phyloP scores from a whole-genome alignment of 768 basidiomycete species.

The Suillus subalutaceus region DNA sequence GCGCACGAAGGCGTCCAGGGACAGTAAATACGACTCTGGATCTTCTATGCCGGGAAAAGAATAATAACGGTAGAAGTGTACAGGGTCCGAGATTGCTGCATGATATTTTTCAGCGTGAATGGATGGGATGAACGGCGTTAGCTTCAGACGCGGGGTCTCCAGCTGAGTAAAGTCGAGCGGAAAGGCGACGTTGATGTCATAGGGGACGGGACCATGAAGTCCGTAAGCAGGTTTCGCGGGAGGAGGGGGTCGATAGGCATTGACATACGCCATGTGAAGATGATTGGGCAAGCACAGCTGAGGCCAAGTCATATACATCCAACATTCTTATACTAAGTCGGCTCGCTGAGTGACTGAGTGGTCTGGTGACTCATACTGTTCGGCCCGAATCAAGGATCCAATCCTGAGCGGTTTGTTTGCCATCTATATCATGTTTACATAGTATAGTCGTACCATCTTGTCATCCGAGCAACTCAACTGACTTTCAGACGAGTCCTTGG shows the following conservation, averaged over 20 bases:
- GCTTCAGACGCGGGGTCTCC: slow-evolving; percentile 39
- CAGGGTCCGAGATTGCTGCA: slow-evolving; percentile 19
- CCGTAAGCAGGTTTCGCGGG: slow-evolving; percentile 7
- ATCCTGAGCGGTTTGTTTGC: too few relatives aligned
- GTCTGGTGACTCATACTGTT: too few relatives aligned
- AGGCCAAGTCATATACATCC: background rate
- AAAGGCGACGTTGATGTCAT: slow-evolving; percentile 43
- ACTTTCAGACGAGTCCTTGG: background rate
- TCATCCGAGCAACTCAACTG: background rate
- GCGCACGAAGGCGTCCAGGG: slow-evolving; percentile 20
- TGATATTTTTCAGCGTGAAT: slow-evolving; percentile 36
- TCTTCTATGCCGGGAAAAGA: slow-evolving; percentile 11
- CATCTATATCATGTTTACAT: too few relatives aligned
- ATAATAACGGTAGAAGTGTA: slow-evolving; percentile 14
- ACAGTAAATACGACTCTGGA: slow-evolving; percentile 14
- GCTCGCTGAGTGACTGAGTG: too few relatives aligned
- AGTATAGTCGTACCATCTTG: background rate
- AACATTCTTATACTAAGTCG: background rate
- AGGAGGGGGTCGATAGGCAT: slow-evolving; percentile 11
- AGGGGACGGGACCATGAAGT: slow-evolving; percentile 26
- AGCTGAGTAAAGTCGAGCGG: slow-evolving; percentile 34
- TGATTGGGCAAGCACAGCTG: background rate
- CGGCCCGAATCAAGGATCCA: too few relatives aligned
- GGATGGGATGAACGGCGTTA: slow-evolving; percentile 43
- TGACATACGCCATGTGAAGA: slow-evolving; percentile 4